Conservation (phyloP, 2,329 filamentous ascomycete species). For the Fusarium sp. region DNA sequence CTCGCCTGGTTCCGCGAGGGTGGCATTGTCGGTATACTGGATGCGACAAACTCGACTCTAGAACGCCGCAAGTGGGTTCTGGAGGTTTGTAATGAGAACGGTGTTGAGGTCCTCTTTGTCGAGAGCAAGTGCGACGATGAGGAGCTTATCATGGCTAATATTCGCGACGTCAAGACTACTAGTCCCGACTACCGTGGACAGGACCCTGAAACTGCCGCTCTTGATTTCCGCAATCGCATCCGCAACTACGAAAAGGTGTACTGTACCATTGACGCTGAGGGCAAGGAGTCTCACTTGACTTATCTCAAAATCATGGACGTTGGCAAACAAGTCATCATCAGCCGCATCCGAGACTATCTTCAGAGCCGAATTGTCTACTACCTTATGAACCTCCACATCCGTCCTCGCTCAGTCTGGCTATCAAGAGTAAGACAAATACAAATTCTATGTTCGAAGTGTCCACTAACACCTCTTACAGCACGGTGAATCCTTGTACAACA, state of each 20-base stretch:
- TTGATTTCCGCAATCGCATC: conserved; percentile 94
- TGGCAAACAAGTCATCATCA: conserved; percentile 96
- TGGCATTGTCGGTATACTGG: conserved; percentile 92
- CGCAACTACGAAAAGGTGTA: conserved; percentile 98
- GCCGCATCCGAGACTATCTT: conserved; percentile 95
- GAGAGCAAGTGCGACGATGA: conserved; percentile 98
- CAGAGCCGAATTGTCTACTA: conserved; percentile 98
- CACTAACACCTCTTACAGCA: conserved; percentile 69
- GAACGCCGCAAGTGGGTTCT: conserved; percentile 91
- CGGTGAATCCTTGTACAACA: conserved; percentile 93
- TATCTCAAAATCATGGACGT: conserved; percentile 99
- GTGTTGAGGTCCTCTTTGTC: conserved; percentile 93
- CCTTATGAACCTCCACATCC: conserved; percentile 98
- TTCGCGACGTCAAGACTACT: conserved; percentile 96
- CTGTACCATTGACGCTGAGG: conserved; percentile 86
- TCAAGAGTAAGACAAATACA: conserved; percentile 77
- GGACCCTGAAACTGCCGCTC: conserved; percentile 91
- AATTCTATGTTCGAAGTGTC: background rate
- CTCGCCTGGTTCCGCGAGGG: conserved; percentile 87
- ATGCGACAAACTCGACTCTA: conserved; percentile 97
- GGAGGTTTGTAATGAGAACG: conserved; percentile 80
- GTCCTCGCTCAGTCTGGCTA: conserved; percentile 95
- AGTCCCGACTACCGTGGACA: conserved; percentile 95
- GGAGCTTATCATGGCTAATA: conserved; percentile 97
- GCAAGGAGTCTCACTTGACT: conserved; percentile 86